A percentile compares a stretch with the other conserved stretches of the same genome.
These are phyloP conservation scores for Geotrichum phurueaensis DNA, from an alignment of 1,139 yeast species.

Conservation along the genomic window DNA sequence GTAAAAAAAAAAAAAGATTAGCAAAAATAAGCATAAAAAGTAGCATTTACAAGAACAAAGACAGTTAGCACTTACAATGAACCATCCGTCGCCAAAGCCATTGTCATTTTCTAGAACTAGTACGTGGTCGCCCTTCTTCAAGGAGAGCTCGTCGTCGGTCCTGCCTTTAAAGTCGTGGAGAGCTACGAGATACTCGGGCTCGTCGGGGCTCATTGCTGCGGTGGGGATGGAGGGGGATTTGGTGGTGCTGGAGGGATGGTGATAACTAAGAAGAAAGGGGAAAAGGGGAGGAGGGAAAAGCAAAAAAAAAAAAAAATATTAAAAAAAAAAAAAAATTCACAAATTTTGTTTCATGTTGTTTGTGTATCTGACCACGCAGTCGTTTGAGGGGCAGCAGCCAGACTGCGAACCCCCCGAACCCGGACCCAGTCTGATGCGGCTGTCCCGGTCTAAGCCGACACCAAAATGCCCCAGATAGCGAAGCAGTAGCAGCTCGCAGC, in stretches of 20 bases:
- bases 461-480: too few relatives aligned
- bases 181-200: conserved; percentile 42
- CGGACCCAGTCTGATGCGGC: too few relatives aligned
- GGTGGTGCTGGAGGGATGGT: not conserved
- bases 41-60: not conserved
- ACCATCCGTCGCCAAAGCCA: conserved; percentile 93
- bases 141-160: conserved; percentile 78
- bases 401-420: too few relatives aligned
- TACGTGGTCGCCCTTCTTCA: conserved; percentile 76
- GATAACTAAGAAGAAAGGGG: not conserved
- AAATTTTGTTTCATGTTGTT: not conserved
- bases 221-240: not conserved
- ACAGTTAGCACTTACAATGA: conserved; percentile 38
- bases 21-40: not conserved
- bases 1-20: conserved; percentile 22
- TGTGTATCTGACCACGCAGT: not conserved
- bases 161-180: conserved; percentile 82
- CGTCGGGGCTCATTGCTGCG: conserved; percentile 2
- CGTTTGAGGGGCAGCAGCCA: too few relatives aligned
- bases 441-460: too few relatives aligned
- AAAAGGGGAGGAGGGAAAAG: not conserved
- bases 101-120: conserved; percentile 91
- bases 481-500: too few relatives aligned
- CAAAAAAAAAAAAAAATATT: not conserved
- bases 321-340: not conserved